phyloP scores from a whole-genome alignment of 306 rosid species.

The Quercus aquifolioides region DNA sequence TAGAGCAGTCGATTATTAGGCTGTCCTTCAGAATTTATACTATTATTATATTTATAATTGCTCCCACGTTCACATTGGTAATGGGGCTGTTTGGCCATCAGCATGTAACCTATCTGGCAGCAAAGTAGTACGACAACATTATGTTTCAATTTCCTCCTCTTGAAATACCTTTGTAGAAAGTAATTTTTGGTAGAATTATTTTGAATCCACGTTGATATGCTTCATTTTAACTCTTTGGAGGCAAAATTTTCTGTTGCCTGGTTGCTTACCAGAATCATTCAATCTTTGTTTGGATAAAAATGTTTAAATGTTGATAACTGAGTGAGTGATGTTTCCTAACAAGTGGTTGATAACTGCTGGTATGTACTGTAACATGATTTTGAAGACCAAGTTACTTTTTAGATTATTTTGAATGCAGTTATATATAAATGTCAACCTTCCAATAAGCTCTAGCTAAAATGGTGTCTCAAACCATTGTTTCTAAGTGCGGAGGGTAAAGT shows the following conservation, averaged over 20 bases:
- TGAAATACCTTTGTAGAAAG: too few species aligned
- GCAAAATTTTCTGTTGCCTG: too few species aligned
- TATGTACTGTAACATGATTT: background rate
- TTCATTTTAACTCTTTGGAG: too few species aligned
- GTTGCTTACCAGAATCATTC: too few species aligned
- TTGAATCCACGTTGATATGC: too few species aligned
- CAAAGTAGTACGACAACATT: too few species aligned
- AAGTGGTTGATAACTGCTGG: background rate
- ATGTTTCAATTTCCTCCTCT: too few species aligned
- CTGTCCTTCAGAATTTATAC: background rate
- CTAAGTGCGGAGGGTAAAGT: too few species aligned
- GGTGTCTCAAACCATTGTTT: too few species aligned
- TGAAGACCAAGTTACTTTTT: background rate
- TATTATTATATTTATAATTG: background rate
- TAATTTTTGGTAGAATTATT: too few species aligned
- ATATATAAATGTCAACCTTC: background rate
- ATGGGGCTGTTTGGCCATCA: background rate
- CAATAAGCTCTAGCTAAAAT: too few species aligned
- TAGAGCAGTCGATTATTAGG: background rate
- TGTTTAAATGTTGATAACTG: background rate
- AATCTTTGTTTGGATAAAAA: background rate
- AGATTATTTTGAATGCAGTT: background rate
- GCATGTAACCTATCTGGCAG: too few species aligned
- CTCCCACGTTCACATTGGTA: background rate
- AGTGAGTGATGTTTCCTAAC: background rate